phyloP scores from a whole-genome alignment of 768 basidiomycete genomes.

The Kockovaella imperatae region DNA sequence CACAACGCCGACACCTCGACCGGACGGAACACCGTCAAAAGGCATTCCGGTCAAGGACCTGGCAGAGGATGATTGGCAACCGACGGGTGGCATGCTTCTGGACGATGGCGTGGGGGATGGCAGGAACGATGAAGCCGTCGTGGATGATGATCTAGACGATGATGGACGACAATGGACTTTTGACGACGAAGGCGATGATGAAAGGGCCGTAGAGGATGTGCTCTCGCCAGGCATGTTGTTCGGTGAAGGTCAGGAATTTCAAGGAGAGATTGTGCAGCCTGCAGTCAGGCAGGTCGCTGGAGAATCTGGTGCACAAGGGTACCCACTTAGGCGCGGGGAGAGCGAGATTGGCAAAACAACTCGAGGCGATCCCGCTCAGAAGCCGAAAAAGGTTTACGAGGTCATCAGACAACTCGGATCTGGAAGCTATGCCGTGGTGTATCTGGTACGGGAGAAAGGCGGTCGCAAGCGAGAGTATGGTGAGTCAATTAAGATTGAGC shows the following conservation, averaged over 20 bases:
- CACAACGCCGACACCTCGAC: constrained; percentile 9
- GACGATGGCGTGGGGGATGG: constrained; percentile 15
- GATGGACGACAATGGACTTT: neutral
- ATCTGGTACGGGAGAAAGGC: constrained; percentile 56
- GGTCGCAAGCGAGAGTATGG: constrained; percentile 43
- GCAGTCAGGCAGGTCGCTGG: constrained; percentile 24
- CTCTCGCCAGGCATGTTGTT: constrained; percentile 35
- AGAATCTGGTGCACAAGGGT: constrained; percentile 13
- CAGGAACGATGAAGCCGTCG: constrained; percentile 14
- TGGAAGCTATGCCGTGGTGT: constrained; percentile 89
- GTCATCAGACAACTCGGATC: constrained; percentile 79
- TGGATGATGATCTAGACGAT: constrained; percentile 13
- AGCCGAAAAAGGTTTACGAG: constrained; percentile 52
- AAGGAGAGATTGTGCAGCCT: constrained; percentile 37
- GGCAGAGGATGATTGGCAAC: constrained; percentile 29
- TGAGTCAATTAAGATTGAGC: constrained; percentile 16
- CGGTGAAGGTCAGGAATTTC: constrained; percentile 41
- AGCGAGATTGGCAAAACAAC: constrained; percentile 24
- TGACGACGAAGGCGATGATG: constrained; percentile 10
- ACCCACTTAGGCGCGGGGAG: constrained; percentile 28
- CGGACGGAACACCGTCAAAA: constrained; percentile 7
- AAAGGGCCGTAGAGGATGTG: constrained; percentile 23
- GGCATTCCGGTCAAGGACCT: constrained; percentile 20
- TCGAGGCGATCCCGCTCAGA: constrained; percentile 1
- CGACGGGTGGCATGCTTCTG: constrained; percentile 32